A percentile compares a stretch with the other conserved stretches of the same genome.
These are phyloP conservation scores for Phytophthora litchii DNA, from an alignment of 352 stramenopile genomes.

Conservation along the genomic window DNA sequence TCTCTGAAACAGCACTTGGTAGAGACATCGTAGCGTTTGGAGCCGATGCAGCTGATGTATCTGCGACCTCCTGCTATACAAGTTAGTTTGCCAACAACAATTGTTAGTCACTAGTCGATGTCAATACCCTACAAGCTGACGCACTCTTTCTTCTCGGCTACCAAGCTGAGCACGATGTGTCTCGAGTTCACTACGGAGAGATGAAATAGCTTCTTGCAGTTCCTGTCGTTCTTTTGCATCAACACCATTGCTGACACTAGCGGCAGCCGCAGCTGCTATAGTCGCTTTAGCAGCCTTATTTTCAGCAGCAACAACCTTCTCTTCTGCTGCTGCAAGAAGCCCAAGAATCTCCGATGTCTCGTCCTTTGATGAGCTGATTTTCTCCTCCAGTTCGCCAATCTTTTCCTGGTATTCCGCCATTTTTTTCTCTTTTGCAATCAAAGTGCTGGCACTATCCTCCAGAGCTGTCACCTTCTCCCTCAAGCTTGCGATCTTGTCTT, in stretches of 20 bases:
- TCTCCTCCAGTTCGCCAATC: slow-evolving; percentile 25
- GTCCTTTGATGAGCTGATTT: slow-evolving; percentile 32
- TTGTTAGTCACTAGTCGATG: slow-evolving; percentile 12
- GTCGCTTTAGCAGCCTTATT: slow-evolving; percentile 30
- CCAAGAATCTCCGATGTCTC: slow-evolving; percentile 37
- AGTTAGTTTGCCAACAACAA: slow-evolving; percentile 1
- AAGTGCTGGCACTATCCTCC: slow-evolving; percentile 8
- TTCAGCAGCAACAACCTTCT: slow-evolving; percentile 33
- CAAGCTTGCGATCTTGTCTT: slow-evolving; percentile 31
- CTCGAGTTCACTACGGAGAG: slow-evolving; percentile 30
- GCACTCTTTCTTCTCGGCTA: slow-evolving; percentile 30
- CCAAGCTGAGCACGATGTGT: slow-evolving; percentile 16
- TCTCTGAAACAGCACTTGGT: slow-evolving; percentile 8
- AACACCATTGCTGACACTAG: slow-evolving; percentile 8
- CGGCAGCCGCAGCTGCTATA: slow-evolving; percentile 26
- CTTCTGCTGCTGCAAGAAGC: slow-evolving; percentile 32
- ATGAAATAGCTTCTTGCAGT: slow-evolving; percentile 28
- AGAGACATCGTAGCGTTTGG: slow-evolving; percentile 6
- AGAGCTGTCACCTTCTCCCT: slow-evolving; percentile 21
- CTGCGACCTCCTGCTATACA: slow-evolving; percentile 10
- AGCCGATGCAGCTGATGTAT: slow-evolving; percentile 1
- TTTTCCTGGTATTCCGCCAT: slow-evolving; percentile 22
- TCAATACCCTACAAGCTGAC: not conserved
- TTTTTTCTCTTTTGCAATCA: slow-evolving; percentile 14
- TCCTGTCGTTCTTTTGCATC: slow-evolving; percentile 21